Evolutionary conservation across 768 basidiomycete species (phyloP).

Genomic region (Multifurca ochricompacta): DNA sequence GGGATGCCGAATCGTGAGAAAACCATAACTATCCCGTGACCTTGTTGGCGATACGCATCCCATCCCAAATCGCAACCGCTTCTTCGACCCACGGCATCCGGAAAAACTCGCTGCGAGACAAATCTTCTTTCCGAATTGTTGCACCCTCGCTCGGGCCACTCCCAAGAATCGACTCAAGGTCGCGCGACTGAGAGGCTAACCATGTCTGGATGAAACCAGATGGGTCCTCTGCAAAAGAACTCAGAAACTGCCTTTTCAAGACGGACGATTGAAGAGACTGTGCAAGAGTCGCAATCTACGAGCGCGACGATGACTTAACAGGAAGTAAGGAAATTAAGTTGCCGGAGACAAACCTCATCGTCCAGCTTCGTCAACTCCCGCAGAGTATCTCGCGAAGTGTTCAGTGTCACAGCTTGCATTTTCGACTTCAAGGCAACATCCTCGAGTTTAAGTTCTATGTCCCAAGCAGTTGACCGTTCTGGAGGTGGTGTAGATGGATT

Average conservation of each 20-base stretch:
- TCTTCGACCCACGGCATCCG: slow-evolving; percentile 85
- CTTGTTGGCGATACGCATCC: slow-evolving; percentile 50
- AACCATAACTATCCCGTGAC: slow-evolving; percentile 10
- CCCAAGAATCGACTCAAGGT: slow-evolving; percentile 83
- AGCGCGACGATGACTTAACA: not conserved
- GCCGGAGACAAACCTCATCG: slow-evolving; percentile 59
- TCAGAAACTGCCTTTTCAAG: slow-evolving; percentile 79
- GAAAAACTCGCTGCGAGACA: slow-evolving; percentile 87
- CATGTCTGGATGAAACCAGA: slow-evolving; percentile 79
- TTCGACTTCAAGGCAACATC: slow-evolving; percentile 65
- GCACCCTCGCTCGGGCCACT: slow-evolving; percentile 76
- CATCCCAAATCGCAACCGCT: slow-evolving; percentile 82
- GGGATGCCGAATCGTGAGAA: not conserved
- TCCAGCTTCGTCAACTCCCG: slow-evolving; percentile 67
- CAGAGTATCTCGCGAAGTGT: slow-evolving; percentile 61
- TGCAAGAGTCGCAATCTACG: slow-evolving; percentile 70
- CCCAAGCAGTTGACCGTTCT: slow-evolving; percentile 62
- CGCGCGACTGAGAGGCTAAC: slow-evolving; percentile 87
- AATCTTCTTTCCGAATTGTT: slow-evolving; percentile 79
- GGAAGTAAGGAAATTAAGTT: not conserved
- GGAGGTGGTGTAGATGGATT: slow-evolving; percentile 56
- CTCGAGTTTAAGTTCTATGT: slow-evolving; percentile 84
- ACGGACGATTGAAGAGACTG: slow-evolving; percentile 85
- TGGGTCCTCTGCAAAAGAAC: slow-evolving; percentile 73
- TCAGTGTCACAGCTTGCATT: slow-evolving; percentile 60